These are phyloP conservation scores for Rhizopus sp. DNA, from an alignment of 371 early-diverging fungal genomes.

Conservation along the genomic window DNA sequence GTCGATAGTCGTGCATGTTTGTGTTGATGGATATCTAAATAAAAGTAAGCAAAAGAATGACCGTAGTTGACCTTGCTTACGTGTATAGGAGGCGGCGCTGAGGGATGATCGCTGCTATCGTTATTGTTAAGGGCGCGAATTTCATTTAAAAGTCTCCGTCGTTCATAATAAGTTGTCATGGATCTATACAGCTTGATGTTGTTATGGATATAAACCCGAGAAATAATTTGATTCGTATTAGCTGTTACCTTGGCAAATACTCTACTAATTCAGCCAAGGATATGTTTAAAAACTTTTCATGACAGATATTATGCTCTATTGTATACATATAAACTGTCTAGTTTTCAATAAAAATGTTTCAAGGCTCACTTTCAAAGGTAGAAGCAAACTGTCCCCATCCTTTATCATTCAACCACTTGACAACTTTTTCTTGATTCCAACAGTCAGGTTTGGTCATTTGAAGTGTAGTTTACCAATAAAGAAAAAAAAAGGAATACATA, in stretches of 20 bases:
- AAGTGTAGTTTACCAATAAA: slow-evolving; percentile 14
- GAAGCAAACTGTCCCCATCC: slow-evolving; percentile 46
- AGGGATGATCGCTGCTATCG: slow-evolving; percentile 9
- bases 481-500: not conserved
- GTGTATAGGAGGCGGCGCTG: slow-evolving; percentile 20
- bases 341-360: slow-evolving; percentile 2
- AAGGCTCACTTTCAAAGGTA: slow-evolving; percentile 42
- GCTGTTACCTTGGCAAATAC: slow-evolving; percentile 37
- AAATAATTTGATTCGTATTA: not conserved
- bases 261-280: slow-evolving; percentile 44
- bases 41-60: not conserved
- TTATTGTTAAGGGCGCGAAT: slow-evolving; percentile 37
- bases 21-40: slow-evolving; percentile 29
- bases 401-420: slow-evolving; percentile 44
- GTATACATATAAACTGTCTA: not conserved
- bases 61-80: not conserved
- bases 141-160: slow-evolving; percentile 49
- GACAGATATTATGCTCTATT: slow-evolving; percentile 41
- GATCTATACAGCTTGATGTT: slow-evolving; percentile 16
- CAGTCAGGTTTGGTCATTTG: slow-evolving; percentile 27
- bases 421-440: slow-evolving; percentile 44
- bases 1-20: slow-evolving; percentile 23
- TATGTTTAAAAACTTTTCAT: slow-evolving; percentile 40
- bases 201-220: slow-evolving; percentile 1
- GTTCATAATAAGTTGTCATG: slow-evolving; percentile 47